Conservation (phyloP, 139 green algal species). For the Chlamydomonas schloesseri region DNA sequence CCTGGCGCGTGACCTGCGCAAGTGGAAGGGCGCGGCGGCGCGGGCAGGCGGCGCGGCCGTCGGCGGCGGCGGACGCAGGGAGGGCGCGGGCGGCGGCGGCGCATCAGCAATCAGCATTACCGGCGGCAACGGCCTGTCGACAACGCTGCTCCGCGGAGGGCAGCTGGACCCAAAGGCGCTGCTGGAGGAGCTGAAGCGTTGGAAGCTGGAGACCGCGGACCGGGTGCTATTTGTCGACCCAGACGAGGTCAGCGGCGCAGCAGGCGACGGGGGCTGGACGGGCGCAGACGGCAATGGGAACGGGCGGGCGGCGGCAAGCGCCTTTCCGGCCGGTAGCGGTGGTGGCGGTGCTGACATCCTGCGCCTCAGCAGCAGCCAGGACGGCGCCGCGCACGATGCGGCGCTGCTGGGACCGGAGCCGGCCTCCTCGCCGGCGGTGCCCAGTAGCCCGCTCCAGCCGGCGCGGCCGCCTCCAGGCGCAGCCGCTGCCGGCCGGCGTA, state of each 20-base stretch:
- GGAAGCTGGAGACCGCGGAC: conserved; percentile 62
- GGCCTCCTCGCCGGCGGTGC: background rate
- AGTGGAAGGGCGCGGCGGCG: conserved; percentile 40
- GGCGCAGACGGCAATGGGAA: too few relatives aligned
- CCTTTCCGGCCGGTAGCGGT: background rate
- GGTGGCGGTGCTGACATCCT: background rate
- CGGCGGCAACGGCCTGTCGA: conserved; percentile 7
- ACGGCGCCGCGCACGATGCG: background rate
- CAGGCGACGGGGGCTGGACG: background rate
- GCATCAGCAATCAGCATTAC: background rate
- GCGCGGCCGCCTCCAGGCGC: background rate
- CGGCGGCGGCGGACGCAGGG: too few relatives aligned
- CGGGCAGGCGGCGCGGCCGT: background rate
- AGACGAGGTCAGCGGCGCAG: background rate
- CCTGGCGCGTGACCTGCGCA: conserved; percentile 53
- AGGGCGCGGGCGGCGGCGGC: background rate
- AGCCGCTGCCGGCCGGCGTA: background rate
- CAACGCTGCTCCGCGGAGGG: conserved; percentile 12
- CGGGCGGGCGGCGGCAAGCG: too few relatives aligned
- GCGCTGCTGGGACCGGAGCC: background rate
- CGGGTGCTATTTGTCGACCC: conserved; percentile 44
- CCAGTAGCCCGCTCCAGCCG: conserved; percentile 11
- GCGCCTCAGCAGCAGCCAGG: background rate
- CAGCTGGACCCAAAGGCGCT: conserved; percentile 42
- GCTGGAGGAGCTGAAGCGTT: conserved; percentile 52